Evolutionary conservation across 129 eudicot species (phyloP), one percentile per base, ranked within the genome.

Genomic region (Chrysanthemum lavandulifolium): DNA sequence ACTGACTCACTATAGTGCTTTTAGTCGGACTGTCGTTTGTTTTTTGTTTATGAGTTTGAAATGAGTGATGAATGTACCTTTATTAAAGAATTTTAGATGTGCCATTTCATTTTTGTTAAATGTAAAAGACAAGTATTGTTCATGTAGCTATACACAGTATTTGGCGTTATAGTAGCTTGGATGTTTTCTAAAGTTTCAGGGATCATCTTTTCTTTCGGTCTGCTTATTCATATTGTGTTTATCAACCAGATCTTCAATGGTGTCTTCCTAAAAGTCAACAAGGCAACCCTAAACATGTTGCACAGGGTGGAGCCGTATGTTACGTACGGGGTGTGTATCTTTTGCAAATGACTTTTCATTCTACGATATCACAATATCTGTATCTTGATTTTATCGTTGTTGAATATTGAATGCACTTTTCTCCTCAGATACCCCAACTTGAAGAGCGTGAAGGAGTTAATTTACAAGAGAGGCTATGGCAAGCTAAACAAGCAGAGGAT

Each of bases 301-400:
- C 97, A 80, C 85, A 79, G 91, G 78, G 97, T 92, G 76, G 97
- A 92, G 82, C 97, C 97, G 14, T 92, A 89, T 27, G 97, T 92
- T 47, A 89, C 97, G 2, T 92, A 76, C 29, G 97, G 97, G n/a
- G 96, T 91, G 78, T 55, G 73, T 23, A 23, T 7, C 10, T 16
- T 23, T 45, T 10, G 13, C 61, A 15, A 54, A 55, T 4, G 8
- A 52, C 48, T 53, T 33, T 25, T 74, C 49, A 2, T 6, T 11
- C 2, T 6, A 3, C n/a, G n/a, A n/a, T n/a, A n/a, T n/a, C n/a
- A n/a, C 5, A 4, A 23, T 55, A n/a, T n/a, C 12, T 14, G 58
- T 23, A 23, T 23, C 25, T 23, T 23, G 1, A 23, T 23, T 48
- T 23, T 27, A 52, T 25, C 31, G 2, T 51, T 52, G 21, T 43